Evolutionary conservation across 768 basidiomycete species (phyloP), one percentile per base, ranked within the genome.

Genomic region (Psilocybe subaeruginosa): DNA sequence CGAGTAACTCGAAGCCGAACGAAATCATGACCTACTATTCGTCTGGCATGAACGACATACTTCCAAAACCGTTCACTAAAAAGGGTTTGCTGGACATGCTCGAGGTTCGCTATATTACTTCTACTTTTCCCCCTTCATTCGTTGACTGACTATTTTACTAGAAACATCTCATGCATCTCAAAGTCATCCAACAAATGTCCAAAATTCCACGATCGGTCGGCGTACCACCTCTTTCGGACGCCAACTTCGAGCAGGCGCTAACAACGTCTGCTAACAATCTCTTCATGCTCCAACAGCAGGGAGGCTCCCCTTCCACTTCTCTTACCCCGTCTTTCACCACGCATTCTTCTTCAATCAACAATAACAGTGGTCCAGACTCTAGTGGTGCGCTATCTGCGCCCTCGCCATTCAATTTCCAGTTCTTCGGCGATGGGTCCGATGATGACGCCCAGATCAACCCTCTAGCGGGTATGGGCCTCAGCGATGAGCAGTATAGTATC

Each of bases 61-160:
- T 99, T 16, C 92, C 95, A 7, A 99, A 99, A 74, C 97, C 97
- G 3, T 99, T 99, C 77, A 97, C 93, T n/a, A 93, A 94, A 73
- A 88, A 95, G 70, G 91, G 92, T 14, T 78, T 99, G 31, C 77
- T 96, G 50, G 89, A 90, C 64, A 95, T 98, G 87, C 88, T 99
- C 63, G 97, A 99, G 78, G 92, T 92, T 56, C 29, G 70, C 23
- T 68, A 52, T 29, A 56, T 37, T 51, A n/a, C 23, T 16, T 37
- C 23, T 30, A 2, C 8, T 19, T 39, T 8, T 53, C 27, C 5
- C 8, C 8, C 14, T 19, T 19, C 12, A 41, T 23, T 23, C 23
- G 5, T 41, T 7, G 23, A 3, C 3, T n/a, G 30, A 27, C 12
- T 17, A 23, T 9, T 27, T 35, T 43, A 7, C 6, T 64, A 91